phyloP scores from a whole-genome alignment of 208 protist species.

The Vickermania ingenoplastis region DNA sequence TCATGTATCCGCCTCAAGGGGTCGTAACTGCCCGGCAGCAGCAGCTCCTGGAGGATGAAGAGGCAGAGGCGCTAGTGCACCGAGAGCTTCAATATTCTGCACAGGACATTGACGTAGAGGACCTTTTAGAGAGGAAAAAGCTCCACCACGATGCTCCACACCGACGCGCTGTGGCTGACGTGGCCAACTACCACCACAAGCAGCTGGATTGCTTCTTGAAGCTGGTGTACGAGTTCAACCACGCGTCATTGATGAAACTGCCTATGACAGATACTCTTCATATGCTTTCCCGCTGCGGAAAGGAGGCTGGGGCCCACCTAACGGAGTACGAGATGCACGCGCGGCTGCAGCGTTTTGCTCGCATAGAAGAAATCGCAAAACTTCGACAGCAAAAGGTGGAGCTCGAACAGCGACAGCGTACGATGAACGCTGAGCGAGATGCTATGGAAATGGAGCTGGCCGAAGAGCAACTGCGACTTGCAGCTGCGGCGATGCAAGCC shows the following conservation, averaged over 20 bases:
- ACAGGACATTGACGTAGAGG: not conserved
- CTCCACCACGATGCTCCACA: not conserved
- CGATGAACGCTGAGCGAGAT: conserved; percentile 8
- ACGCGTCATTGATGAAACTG: conserved; percentile 75
- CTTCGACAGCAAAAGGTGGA: conserved; percentile 24
- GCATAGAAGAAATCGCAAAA: conserved; percentile 31
- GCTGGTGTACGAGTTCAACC: conserved; percentile 85
- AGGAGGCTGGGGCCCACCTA: conserved; percentile 54
- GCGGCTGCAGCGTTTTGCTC: conserved; percentile 30
- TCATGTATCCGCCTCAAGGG: conserved; percentile 80
- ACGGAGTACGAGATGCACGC: conserved; percentile 68
- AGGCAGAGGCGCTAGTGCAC: not conserved
- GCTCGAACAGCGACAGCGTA: conserved; percentile 22
- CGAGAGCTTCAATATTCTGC: not conserved
- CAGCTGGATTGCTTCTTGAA: conserved; percentile 67
- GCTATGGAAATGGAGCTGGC: conserved; percentile 17
- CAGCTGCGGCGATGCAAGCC: conserved; percentile 16
- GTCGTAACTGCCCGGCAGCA: conserved; percentile 36
- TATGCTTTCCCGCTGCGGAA: conserved; percentile 65
- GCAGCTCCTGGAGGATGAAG: conserved; percentile 1
- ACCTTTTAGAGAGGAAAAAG: not conserved
- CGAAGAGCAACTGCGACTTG: not conserved
- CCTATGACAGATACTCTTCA: conserved; percentile 72
- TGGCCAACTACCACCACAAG: conserved; percentile 56
- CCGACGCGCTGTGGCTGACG: conserved; percentile 1